Base-by-base conservation (phyloP, 345 rosid species). In the Triadica sebifera region DNA sequence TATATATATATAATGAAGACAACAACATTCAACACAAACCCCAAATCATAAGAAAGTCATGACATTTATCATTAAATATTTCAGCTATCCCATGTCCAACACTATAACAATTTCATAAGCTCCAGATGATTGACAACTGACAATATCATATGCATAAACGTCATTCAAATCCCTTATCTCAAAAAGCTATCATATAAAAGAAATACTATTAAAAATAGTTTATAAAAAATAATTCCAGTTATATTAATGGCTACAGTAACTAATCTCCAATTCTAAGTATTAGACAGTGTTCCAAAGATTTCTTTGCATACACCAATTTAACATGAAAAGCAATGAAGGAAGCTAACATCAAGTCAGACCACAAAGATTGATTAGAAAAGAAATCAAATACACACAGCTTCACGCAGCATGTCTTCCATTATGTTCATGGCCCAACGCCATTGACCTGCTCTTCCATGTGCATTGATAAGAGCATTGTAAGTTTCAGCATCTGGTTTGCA, bases 381-480 rank as follows among this genome's bases (percentile, higher is more conserved):
- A 79, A 81, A 64, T 78, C 66, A 82, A 82, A n/a, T n/a, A n/a
- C n/a, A 71, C 85, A 94, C 98, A 90, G 97, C 92, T 76, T 83
- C 85, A 8, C 85, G 88, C 65, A 92, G 85, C 97, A 94, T 92
- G 76, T 92, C 96, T 22, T 90, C 92, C 93, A 89, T 82, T 73
- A 94, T 90, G 84, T 94, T 94, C 90, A 88, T 84, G 16, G 96
- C 94, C 98, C 98, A 94, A 43, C 96, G 96, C 97, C 96, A 92
- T 65, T 94, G 96, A 75, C 96, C 93, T 15, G 86, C 81, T 70
- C 93, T 88, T 72, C 97, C 98, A 83, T 94, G 98, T 20, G 93
- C 96, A 79, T 87, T 85, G 74, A 92, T 92, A 50, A 94, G 93
- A 77, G 98, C 97, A 81, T 92, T 85, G 77, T 89, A 94, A 55